These are phyloP conservation scores for Eremothecium gossypii DNA, from an alignment of 1,139 yeast species.

Conservation along the genomic window DNA sequence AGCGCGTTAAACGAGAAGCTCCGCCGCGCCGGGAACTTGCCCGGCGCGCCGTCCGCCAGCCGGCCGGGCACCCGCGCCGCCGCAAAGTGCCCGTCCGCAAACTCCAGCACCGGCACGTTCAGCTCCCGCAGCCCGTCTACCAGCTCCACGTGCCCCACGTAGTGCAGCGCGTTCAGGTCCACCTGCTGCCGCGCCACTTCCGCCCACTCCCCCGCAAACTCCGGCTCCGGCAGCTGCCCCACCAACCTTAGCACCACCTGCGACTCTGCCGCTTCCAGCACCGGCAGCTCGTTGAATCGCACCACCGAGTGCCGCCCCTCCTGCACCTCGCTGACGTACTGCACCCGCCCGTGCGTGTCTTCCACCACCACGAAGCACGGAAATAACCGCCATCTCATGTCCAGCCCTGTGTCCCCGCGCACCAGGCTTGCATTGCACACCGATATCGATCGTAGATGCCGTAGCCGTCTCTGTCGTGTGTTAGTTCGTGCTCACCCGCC, in stretches of 20 bases:
- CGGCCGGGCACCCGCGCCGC: slow-evolving; percentile 5
- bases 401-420: slow-evolving; percentile 4
- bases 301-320: slow-evolving; percentile 10
- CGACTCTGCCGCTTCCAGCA: slow-evolving; percentile 9
- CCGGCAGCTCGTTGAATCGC: slow-evolving; percentile 22
- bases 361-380: slow-evolving; percentile 20
- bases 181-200: slow-evolving; percentile 9
- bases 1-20: slow-evolving; percentile 22
- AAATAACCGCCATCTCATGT: slow-evolving; percentile 3
- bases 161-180: slow-evolving; percentile 14
- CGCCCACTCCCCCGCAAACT: slow-evolving; percentile 15
- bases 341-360: slow-evolving; percentile 12
- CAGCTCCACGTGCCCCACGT: slow-evolving; percentile 11
- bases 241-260: slow-evolving; percentile 15
- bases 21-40: slow-evolving; percentile 7
- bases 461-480: slow-evolving; percentile 12
- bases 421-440: slow-evolving; percentile 13
- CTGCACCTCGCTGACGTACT: slow-evolving; percentile 26
- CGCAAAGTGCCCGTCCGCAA: slow-evolving; percentile 19
- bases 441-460: slow-evolving; percentile 23
- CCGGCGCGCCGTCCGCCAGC: slow-evolving; percentile 3
- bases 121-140: slow-evolving; percentile 3
- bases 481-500: not conserved
- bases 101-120: slow-evolving; percentile 11
- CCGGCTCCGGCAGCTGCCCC: slow-evolving; percentile 14